Evolutionary conservation across 352 stramenopile genomes (phyloP).

Genomic region (Phytopythium cucurbitacearum): DNA sequence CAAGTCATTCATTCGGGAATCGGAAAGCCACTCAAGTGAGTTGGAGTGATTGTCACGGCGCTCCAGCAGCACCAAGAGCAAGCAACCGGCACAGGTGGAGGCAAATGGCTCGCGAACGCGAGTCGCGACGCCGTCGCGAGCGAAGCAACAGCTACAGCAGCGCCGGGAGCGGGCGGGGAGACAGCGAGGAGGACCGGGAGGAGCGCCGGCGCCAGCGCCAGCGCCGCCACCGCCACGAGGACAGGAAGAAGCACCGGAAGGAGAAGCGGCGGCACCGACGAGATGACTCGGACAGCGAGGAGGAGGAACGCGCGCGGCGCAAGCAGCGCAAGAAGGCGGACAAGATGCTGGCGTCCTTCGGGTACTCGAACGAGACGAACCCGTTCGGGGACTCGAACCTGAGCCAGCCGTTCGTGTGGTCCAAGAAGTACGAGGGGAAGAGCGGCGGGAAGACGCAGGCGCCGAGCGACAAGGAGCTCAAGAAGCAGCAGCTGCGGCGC

Average conservation of each 20-base stretch:
- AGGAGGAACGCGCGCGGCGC: constrained; percentile 40
- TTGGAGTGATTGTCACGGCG: too few relatives aligned
- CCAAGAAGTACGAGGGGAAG: constrained; percentile 91
- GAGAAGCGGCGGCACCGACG: constrained; percentile 18
- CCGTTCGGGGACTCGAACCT: constrained; percentile 98
- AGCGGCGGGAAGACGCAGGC: constrained; percentile 6
- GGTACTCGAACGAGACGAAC: constrained; percentile 99
- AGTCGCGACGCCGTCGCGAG: too few relatives aligned
- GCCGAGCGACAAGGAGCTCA: constrained; percentile 48
- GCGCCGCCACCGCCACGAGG: constrained; percentile 3
- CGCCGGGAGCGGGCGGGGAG: too few relatives aligned
- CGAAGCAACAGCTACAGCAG: too few relatives aligned
- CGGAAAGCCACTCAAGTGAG: too few relatives aligned
- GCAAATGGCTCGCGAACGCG: too few relatives aligned
- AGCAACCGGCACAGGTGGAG: too few relatives aligned
- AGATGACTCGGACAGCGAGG: constrained; percentile 22
- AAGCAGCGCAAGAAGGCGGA: constrained; percentile 65
- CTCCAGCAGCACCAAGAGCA: too few relatives aligned
- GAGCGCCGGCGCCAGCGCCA: too few relatives aligned
- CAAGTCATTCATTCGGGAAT: too few relatives aligned
- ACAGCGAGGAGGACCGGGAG: too few relatives aligned
- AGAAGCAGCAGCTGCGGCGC: constrained; percentile 70
- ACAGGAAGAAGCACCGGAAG: constrained; percentile 25
- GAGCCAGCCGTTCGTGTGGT: constrained; percentile 96
- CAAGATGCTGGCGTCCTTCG: constrained; percentile 81